Conservation (phyloP, 1,284 basidiomycete species). For the Porphyrellus sp. region DNA sequence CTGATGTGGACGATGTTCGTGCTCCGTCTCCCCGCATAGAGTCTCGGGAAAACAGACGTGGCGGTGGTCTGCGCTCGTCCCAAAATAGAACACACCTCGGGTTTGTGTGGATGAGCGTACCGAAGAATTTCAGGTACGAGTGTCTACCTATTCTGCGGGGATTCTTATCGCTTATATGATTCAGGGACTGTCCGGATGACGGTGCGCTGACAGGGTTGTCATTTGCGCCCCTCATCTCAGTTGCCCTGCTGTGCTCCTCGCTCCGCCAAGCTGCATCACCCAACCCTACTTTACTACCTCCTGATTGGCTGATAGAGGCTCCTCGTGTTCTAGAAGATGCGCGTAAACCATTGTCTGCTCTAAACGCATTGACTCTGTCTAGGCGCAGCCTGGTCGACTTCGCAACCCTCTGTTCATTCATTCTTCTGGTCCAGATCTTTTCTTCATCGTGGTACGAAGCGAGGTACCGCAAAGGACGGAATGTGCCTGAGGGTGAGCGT, state of each 20-base stretch:
- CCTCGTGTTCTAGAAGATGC: constrained; percentile 51
- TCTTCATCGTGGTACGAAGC: constrained; percentile 73
- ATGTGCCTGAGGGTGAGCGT: constrained; percentile 59
- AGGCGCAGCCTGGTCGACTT: constrained; percentile 76
- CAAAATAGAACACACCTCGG: constrained; percentile 52
- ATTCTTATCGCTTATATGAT: constrained; percentile 12
- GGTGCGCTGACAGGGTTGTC: constrained; percentile 79
- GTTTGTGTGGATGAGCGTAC: constrained; percentile 86
- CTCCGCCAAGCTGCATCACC: constrained; percentile 35
- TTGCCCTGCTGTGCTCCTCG: constrained; percentile 58
- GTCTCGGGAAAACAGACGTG: constrained; percentile 43
- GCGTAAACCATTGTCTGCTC: constrained; percentile 40
- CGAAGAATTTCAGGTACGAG: constrained; percentile 80
- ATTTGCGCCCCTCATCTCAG: constrained; percentile 73
- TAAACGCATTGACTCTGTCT: constrained; percentile 66
- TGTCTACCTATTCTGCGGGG: constrained; percentile 11
- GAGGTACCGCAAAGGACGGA: constrained; percentile 42
- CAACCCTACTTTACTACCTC: constrained; percentile 42
- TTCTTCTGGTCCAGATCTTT: constrained; percentile 73
- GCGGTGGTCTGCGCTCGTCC: constrained; percentile 25
- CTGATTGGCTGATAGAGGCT: constrained; percentile 73
- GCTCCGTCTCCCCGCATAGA: constrained; percentile 41
- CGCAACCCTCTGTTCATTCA: constrained; percentile 74
- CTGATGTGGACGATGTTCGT: constrained; percentile 26
- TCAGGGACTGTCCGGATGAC: constrained; percentile 77